Conservation (phyloP, 805 yeast species). For the Ascoidea asiatica region DNA sequence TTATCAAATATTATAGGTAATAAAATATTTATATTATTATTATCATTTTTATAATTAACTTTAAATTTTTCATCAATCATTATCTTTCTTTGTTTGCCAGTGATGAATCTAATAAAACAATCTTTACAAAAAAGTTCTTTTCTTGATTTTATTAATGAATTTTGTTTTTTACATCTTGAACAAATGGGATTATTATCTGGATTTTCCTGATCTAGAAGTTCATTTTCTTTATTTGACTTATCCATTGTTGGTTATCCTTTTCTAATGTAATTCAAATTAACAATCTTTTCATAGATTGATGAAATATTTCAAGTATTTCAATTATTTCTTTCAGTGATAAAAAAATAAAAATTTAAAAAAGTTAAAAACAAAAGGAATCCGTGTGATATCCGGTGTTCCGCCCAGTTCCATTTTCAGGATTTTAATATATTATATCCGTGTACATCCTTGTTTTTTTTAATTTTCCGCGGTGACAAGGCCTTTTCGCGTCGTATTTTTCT, state of each 20-base stretch:
- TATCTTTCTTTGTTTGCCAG: constrained; percentile 31
- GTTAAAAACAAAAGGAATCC: too few relatives aligned
- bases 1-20: constrained; percentile 25
- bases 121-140: constrained; percentile 25
- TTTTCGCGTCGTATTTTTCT: neutral
- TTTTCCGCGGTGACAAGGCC: neutral
- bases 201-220: neutral
- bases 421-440: neutral
- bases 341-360: too few relatives aligned
- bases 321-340: neutral
- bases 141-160: constrained; percentile 20
- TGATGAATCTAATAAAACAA: constrained; percentile 26
- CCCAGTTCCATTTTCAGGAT: neutral
- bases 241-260: neutral
- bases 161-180: constrained; percentile 19
- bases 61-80: constrained; percentile 28
- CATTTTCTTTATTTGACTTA: constrained; percentile 1
- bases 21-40: constrained; percentile 18
- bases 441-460: neutral
- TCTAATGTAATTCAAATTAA: too few relatives aligned
- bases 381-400: too few relatives aligned
- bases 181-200: constrained; percentile 1
- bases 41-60: constrained; percentile 22
- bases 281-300: neutral
- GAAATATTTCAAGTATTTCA: neutral